These are phyloP conservation scores for Dactylellina drechsleri DNA, from an alignment of 2,329 filamentous ascomycete genomes.

Conservation along the genomic window DNA sequence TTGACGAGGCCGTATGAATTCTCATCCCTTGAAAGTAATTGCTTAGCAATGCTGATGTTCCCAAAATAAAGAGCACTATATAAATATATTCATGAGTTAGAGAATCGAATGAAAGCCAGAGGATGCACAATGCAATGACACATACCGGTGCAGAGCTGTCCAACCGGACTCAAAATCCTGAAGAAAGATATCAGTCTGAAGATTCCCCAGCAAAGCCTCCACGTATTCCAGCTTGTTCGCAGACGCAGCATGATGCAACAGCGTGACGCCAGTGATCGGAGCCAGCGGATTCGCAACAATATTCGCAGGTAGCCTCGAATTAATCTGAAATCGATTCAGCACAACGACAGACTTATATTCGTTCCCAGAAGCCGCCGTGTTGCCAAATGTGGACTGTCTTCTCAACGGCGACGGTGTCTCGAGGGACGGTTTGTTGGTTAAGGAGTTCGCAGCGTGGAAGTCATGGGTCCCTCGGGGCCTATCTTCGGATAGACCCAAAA, in stretches of 20 bases:
- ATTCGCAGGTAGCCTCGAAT: slow-evolving; percentile 82
- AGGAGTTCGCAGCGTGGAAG: slow-evolving; percentile 66
- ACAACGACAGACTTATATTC: slow-evolving; percentile 59
- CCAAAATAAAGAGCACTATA: slow-evolving; percentile 58
- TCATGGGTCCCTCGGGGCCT: slow-evolving; percentile 69
- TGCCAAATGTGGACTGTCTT: slow-evolving; percentile 62
- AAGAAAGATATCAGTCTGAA: slow-evolving; percentile 82
- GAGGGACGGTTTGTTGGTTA: slow-evolving; percentile 66
- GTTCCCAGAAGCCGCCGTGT: slow-evolving; percentile 60
- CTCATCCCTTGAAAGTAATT: slow-evolving; percentile 81
- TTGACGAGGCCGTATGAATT: slow-evolving; percentile 69
- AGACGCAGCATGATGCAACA: slow-evolving; percentile 82
- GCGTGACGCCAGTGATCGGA: slow-evolving; percentile 64
- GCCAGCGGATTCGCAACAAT: slow-evolving; percentile 62
- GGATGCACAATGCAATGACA: background rate
- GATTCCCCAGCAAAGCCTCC: slow-evolving; percentile 80
- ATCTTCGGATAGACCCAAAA: slow-evolving; percentile 67
- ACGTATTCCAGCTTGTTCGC: slow-evolving; percentile 79
- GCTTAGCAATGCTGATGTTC: slow-evolving; percentile 68
- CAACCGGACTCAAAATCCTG: slow-evolving; percentile 94
- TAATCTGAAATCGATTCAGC: slow-evolving; percentile 76
- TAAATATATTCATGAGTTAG: slow-evolving; percentile 63
- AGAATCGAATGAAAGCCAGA: slow-evolving; percentile 61
- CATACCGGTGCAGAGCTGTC: slow-evolving; percentile 83
- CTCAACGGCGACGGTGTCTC: slow-evolving; percentile 60